Conservation (phyloP, 768 basidiomycete genomes). For the Pleurotus pulmonarius region DNA sequence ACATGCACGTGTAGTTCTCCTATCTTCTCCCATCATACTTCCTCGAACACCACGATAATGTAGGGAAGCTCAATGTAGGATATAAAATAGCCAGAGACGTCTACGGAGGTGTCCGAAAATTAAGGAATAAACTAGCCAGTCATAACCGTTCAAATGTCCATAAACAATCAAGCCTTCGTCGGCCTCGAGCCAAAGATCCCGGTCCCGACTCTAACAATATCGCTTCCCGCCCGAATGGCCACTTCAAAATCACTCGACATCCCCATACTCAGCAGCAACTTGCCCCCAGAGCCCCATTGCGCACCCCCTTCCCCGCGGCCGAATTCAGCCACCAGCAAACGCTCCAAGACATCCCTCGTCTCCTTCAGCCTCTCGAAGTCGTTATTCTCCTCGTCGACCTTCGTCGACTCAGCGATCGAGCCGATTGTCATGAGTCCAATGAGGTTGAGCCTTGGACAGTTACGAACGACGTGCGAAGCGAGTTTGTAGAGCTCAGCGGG, state of each 20-base stretch:
- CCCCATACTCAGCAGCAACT: conserved; percentile 81
- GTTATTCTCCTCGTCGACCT: conserved; percentile 42
- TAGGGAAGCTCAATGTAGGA: no score
- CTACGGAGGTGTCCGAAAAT: no score
- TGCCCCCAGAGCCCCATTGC: conserved; percentile 50
- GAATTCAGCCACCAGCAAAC: conserved; percentile 31
- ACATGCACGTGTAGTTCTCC: no score
- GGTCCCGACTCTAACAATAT: conserved; percentile 88
- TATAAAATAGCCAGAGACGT: no score
- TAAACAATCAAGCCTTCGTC: conserved; percentile 36
- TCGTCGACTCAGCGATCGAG: conserved; percentile 63
- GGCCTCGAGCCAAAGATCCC: conserved; percentile 80
- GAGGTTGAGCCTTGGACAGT: conserved; percentile 73
- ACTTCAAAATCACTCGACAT: conserved; percentile 95
- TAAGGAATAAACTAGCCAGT: no score
- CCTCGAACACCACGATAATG: no score
- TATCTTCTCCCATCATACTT: no score
- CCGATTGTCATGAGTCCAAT: conserved; percentile 98
- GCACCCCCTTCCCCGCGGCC: conserved; percentile 14
- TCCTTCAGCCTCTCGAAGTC: conserved; percentile 74
- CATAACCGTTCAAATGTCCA: no score
- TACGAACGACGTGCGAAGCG: conserved; percentile 62
- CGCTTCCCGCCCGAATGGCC: conserved; percentile 79
- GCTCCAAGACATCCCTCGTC: conserved; percentile 58
- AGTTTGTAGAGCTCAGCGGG: conserved; percentile 58